Percentiles rank a stretch among this genome's conserved stretches.
Conservation (phyloP, 495 filamentous ascomycete species). For the Talaromyces borbonicus region DNA sequence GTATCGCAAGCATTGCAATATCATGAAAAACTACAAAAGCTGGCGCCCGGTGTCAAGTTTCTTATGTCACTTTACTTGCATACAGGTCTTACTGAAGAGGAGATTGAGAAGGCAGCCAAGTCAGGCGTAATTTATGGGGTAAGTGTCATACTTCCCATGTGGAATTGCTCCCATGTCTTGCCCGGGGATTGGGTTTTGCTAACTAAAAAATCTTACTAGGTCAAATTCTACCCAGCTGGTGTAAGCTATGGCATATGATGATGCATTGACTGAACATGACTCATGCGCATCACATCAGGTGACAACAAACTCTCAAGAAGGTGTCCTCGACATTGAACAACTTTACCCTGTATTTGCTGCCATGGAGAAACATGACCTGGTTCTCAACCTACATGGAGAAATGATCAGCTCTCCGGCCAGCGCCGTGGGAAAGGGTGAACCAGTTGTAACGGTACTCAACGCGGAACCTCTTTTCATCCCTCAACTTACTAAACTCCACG, state of each 20-base stretch:
- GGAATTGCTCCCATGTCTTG: too few species aligned
- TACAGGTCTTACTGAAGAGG: slow-evolving; percentile 64
- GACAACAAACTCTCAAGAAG: slow-evolving; percentile 78
- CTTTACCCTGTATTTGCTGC: slow-evolving; percentile 73
- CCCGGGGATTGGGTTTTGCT: too few species aligned
- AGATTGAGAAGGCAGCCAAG: slow-evolving; percentile 61
- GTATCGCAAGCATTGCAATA: slow-evolving; percentile 70
- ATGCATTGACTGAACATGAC: not conserved
- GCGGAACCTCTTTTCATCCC: slow-evolving; percentile 78
- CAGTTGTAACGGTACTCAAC: slow-evolving; percentile 56
- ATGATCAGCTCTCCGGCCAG: slow-evolving; percentile 34
- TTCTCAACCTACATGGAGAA: slow-evolving; percentile 58
- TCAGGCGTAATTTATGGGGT: slow-evolving; percentile 32
- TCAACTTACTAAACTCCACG: slow-evolving; percentile 58
- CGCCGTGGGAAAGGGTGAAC: slow-evolving; percentile 8
- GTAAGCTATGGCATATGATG: slow-evolving; percentile 10
- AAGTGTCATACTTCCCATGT: not conserved
- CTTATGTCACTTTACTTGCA: slow-evolving; percentile 88
- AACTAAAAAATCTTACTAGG: too few species aligned
- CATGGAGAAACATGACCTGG: slow-evolving; percentile 59
- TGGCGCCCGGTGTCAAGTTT: slow-evolving; percentile 66
- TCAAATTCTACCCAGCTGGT: slow-evolving; percentile 56
- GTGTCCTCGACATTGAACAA: slow-evolving; percentile 60
- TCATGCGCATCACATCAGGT: slow-evolving; percentile 18
- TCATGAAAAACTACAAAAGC: slow-evolving; percentile 49